Percentiles rank a stretch among this genome's conserved stretches.
phyloP scores from a whole-genome alignment of 345 rosid genomes.

The Trapa bicornis region DNA sequence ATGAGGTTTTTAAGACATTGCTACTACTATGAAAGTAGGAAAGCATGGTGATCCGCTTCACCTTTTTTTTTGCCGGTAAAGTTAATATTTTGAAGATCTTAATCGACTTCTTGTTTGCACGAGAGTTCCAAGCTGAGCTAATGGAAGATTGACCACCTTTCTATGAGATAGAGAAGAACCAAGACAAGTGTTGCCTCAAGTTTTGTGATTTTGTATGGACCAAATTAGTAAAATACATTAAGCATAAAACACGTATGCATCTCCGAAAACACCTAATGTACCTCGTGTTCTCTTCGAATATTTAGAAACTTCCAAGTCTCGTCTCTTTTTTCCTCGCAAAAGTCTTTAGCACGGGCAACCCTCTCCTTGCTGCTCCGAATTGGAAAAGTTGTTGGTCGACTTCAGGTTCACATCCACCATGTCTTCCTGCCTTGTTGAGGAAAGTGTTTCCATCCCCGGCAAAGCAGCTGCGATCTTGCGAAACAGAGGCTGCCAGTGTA shows the following conservation, averaged over 20 bases:
- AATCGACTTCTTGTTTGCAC: too few species aligned
- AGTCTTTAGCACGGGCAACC: constrained; percentile 64
- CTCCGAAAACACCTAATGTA: background rate
- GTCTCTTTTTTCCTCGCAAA: background rate
- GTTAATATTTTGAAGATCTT: too few species aligned
- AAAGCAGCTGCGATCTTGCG: constrained; percentile 93
- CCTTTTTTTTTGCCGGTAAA: too few species aligned
- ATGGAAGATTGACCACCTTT: too few species aligned
- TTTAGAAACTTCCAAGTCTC: background rate
- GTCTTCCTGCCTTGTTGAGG: constrained; percentile 80
- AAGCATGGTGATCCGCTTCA: too few species aligned
- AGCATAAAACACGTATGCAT: background rate
- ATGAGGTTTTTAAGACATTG: too few species aligned
- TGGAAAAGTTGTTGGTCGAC: constrained; percentile 58
- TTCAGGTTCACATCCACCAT: constrained; percentile 94
- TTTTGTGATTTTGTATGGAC: too few species aligned
- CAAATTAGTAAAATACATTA: too few species aligned
- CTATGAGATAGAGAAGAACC: too few species aligned
- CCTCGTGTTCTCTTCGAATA: background rate
- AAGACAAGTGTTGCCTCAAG: too few species aligned
- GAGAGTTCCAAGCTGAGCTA: too few species aligned
- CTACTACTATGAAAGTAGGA: too few species aligned
- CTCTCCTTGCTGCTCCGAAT: constrained; percentile 63
- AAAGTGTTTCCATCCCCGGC: constrained; percentile 90
- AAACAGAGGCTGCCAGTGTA: constrained; percentile 62